Conservation (phyloP, 148 eudicot genomes). For the Rhododendron ferrugineum region DNA sequence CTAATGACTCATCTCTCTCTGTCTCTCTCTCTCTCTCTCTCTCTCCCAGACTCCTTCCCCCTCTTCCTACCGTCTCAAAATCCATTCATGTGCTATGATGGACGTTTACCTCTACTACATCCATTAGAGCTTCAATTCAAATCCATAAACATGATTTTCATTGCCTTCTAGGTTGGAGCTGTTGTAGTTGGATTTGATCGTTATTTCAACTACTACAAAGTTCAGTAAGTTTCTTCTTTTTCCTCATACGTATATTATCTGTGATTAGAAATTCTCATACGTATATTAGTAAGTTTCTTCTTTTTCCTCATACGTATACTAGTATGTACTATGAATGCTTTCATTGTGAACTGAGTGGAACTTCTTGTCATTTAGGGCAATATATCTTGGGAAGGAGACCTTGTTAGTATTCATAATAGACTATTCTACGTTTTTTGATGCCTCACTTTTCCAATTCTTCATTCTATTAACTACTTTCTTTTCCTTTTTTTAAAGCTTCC, state of each 20-base stretch:
- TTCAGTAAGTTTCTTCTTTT: constrained; percentile 62
- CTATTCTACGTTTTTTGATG: not conserved
- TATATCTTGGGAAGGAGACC: not conserved
- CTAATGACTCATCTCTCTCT: not conserved
- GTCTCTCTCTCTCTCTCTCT: not conserved
- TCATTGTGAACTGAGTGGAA: not conserved
- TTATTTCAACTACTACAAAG: constrained; percentile 86
- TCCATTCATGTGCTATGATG: not conserved
- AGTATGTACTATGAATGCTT: not conserved
- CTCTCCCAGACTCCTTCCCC: not conserved
- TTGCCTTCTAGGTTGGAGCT: constrained; percentile 75
- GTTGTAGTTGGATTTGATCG: constrained; percentile 99
- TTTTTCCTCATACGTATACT: not conserved
- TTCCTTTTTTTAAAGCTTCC: not conserved
- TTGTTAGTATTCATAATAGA: not conserved
- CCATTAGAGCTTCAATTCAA: not conserved
- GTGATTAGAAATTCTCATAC: not conserved
- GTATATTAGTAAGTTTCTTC: constrained; percentile 46
- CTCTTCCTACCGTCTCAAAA: not conserved
- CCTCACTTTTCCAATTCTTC: too few relatives aligned
- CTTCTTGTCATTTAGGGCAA: not conserved
- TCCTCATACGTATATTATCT: not conserved
- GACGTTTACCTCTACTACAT: not conserved
- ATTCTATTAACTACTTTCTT: not conserved
- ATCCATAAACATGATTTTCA: constrained; percentile 7